Percentiles rank a stretch among this genome's conserved stretches.
phyloP scores from a whole-genome alignment of 176 grass and related monocot species.

The Raddia guianensis region DNA sequence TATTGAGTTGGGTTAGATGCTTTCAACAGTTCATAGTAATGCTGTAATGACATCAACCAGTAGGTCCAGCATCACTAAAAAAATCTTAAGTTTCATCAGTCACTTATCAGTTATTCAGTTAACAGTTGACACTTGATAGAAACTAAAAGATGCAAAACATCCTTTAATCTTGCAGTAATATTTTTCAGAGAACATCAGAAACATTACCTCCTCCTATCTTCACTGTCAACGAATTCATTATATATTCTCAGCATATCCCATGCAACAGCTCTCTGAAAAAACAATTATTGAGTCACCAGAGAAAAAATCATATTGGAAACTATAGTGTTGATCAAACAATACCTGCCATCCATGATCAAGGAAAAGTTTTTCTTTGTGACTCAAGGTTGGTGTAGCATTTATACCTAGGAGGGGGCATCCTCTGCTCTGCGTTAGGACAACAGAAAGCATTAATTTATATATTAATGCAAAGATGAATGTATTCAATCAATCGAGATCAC shows the following conservation, averaged over 20 bases:
- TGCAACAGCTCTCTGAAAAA: constrained; percentile 72
- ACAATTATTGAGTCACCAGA: not conserved
- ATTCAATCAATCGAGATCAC: constrained; percentile 11
- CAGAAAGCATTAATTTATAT: not conserved
- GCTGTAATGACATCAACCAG: constrained; percentile 4
- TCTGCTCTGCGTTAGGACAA: constrained; percentile 68
- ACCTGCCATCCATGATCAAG: constrained; percentile 88
- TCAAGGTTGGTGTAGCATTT: constrained; percentile 82
- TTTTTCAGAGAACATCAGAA: constrained; percentile 27
- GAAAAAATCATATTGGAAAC: constrained; percentile 5
- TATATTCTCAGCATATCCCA: constrained; percentile 98
- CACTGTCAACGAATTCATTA: constrained; percentile 80
- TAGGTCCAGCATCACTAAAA: not conserved
- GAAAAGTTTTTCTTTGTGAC: constrained; percentile 88
- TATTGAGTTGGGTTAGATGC: constrained; percentile 16
- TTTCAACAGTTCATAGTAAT: constrained; percentile 21
- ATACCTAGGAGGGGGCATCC: constrained; percentile 93
- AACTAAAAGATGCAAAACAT: constrained; percentile 8
- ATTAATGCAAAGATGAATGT: constrained; percentile 2
- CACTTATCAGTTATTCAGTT: not conserved
- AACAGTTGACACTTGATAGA: not conserved
- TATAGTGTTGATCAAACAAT: constrained; percentile 13
- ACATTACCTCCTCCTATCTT: constrained; percentile 79
- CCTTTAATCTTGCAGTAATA: constrained; percentile 3
- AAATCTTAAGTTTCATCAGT: constrained; percentile 2